Percentiles rank a stretch among this genome's conserved stretches.
Conservation (phyloP, 495 filamentous ascomycete genomes). For the Letharia columbiana region DNA sequence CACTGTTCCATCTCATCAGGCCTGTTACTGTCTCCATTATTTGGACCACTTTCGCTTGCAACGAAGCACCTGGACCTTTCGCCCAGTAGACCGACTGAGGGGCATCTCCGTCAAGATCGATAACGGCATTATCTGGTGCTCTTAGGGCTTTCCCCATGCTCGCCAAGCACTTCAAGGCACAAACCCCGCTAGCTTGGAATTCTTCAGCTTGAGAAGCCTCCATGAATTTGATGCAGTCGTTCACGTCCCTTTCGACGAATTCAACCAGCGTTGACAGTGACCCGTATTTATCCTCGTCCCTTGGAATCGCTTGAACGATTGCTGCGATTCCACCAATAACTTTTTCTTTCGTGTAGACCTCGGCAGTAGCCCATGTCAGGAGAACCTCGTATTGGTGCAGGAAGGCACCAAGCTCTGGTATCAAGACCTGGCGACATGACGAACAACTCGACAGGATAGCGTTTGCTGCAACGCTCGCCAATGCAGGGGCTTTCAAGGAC, state of each 20-base stretch:
- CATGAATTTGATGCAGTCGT: constrained; percentile 31
- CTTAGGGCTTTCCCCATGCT: constrained; percentile 77
- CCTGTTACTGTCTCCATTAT: constrained; percentile 37
- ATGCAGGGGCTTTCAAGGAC: constrained; percentile 55
- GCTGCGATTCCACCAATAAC: constrained; percentile 76
- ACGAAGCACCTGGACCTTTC: constrained; percentile 40
- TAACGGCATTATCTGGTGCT: constrained; percentile 55
- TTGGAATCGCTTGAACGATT: constrained; percentile 68
- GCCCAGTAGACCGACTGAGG: constrained; percentile 52
- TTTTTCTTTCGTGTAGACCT: constrained; percentile 65
- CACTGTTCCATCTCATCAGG: constrained; percentile 41
- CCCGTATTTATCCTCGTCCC: constrained; percentile 52
- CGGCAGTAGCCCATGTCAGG: constrained; percentile 48
- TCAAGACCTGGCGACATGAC: constrained; percentile 64
- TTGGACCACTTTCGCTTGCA: constrained; percentile 52
- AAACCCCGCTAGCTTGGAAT: constrained; percentile 26
- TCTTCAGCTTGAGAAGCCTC: constrained; percentile 25
- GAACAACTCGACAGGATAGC: constrained; percentile 75
- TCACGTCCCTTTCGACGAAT: constrained; percentile 56
- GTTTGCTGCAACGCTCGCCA: constrained; percentile 64
- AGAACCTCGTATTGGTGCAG: constrained; percentile 67
- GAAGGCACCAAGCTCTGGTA: constrained; percentile 63
- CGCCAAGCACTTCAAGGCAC: constrained; percentile 60
- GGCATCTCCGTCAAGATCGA: constrained; percentile 47
- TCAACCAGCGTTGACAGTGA: constrained; percentile 56